Conservation (phyloP, 2,329 filamentous ascomycete genomes). For the Curvularia sp. region DNA sequence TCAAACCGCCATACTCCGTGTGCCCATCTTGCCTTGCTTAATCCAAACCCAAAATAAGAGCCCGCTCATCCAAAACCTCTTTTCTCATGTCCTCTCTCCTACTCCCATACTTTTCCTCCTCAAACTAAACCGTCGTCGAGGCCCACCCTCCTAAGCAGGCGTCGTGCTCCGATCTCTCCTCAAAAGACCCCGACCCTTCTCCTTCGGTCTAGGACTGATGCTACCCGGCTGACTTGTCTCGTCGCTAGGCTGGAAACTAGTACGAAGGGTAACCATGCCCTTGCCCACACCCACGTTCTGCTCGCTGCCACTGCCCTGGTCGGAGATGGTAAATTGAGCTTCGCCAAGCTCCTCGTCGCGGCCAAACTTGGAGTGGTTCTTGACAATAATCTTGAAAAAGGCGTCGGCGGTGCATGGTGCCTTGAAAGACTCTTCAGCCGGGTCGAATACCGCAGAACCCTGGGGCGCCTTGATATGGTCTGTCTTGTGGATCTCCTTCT, state of each 20-base stretch:
- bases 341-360: constrained; percentile 86
- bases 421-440: constrained; percentile 73
- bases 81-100: not conserved
- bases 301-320: constrained; percentile 70
- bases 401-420: constrained; percentile 79
- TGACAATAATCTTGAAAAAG: constrained; percentile 85
- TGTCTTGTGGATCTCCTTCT: constrained; percentile 86
- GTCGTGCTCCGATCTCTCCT: constrained; percentile 40
- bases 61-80: too few species aligned
- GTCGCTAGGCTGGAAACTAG: constrained; percentile 68
- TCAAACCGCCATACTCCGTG: too few species aligned
- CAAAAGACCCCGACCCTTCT: constrained; percentile 52
- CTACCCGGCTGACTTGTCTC: constrained; percentile 42
- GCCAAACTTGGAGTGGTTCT: constrained; percentile 84
- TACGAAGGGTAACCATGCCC: constrained; percentile 76
- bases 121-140: not conserved
- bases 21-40: too few species aligned
- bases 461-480: constrained; percentile 80
- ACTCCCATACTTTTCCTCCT: not conserved
- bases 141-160: constrained; percentile 14
- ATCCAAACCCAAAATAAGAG: too few species aligned
- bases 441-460: constrained; percentile 61
- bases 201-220: constrained; percentile 29
- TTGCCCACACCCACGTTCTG: constrained; percentile 77
- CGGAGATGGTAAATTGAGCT: constrained; percentile 88